Conservation (phyloP, 768 basidiomycete genomes). For the Peribolospora kevripleyi region DNA sequence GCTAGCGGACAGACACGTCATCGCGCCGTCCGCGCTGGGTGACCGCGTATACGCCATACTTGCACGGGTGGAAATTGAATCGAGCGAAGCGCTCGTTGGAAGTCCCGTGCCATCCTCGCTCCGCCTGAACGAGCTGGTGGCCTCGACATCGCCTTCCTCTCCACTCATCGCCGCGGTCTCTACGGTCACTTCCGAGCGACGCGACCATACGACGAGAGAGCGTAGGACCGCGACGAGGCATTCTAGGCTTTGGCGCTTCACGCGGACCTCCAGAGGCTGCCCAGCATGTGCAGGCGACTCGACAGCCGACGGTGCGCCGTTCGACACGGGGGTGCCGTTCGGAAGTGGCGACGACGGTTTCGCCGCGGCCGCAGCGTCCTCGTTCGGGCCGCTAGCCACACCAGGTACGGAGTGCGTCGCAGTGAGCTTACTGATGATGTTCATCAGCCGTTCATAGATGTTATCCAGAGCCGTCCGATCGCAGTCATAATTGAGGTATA, state of each 20-base stretch:
- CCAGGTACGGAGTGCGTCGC: slow-evolving; percentile 27
- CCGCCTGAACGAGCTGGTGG: no score
- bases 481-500: slow-evolving; percentile 98
- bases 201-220: slow-evolving; percentile 68
- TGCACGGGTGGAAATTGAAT: no score
- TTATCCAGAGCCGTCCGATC: slow-evolving; percentile 84
- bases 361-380: slow-evolving; percentile 23
- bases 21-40: not conserved
- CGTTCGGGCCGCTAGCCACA: slow-evolving; percentile 3
- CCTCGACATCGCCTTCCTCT: not conserved
- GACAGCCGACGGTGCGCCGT: not conserved
- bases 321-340: slow-evolving; percentile 27
- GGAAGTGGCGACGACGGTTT: slow-evolving; percentile 29
- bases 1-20: not conserved
- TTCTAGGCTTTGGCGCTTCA: slow-evolving; percentile 80
- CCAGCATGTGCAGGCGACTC: slow-evolving; percentile 13
- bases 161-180: slow-evolving; percentile 9
- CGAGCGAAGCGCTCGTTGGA: no score
- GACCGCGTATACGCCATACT: no score
- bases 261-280: slow-evolving; percentile 36
- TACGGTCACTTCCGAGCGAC: slow-evolving; percentile 4
- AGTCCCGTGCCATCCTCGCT: no score
- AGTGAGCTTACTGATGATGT: slow-evolving; percentile 80
- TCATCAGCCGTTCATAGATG: slow-evolving; percentile 94
- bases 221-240: slow-evolving; percentile 68